Evolutionary conservation across 2,329 filamentous ascomycete species (phyloP).

Genomic region (Aaosphaeria pasadenensis): DNA sequence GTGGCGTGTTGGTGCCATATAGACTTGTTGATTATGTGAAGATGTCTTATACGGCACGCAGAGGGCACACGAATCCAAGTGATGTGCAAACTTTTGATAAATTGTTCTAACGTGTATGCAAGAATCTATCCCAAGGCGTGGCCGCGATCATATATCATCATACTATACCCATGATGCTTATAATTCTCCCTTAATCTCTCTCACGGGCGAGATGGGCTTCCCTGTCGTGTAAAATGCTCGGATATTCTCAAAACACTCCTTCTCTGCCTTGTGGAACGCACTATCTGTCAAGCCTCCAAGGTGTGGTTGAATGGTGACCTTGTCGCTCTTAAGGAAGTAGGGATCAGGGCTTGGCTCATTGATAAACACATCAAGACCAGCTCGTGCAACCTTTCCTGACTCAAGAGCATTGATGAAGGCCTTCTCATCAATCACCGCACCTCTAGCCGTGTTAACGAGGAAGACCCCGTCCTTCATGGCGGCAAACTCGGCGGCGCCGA

Average conservation of each 20-base stretch:
- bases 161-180: too few species aligned
- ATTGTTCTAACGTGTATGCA: too few species aligned
- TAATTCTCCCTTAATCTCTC: constrained; percentile 1
- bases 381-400: constrained; percentile 45
- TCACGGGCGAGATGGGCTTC: constrained; percentile 40
- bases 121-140: too few species aligned
- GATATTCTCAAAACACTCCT: constrained; percentile 49
- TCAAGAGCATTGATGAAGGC: constrained; percentile 49
- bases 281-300: constrained; percentile 45
- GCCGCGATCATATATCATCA: too few species aligned
- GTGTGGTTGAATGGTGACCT: constrained; percentile 46
- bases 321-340: constrained; percentile 40
- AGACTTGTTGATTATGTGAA: too few species aligned
- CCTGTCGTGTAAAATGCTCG: constrained; percentile 39
- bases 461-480: constrained; percentile 49
- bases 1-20: too few species aligned
- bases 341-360: constrained; percentile 45
- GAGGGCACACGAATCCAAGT: too few species aligned
- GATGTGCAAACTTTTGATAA: too few species aligned
- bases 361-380: constrained; percentile 50
- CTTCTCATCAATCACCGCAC: constrained; percentile 48
- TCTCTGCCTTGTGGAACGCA: constrained; percentile 43
- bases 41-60: too few species aligned
- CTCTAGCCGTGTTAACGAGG: constrained; percentile 53
- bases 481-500: constrained; percentile 40